Conservation (phyloP, 352 stramenopile genomes). For the Pythium rishiriense region DNA sequence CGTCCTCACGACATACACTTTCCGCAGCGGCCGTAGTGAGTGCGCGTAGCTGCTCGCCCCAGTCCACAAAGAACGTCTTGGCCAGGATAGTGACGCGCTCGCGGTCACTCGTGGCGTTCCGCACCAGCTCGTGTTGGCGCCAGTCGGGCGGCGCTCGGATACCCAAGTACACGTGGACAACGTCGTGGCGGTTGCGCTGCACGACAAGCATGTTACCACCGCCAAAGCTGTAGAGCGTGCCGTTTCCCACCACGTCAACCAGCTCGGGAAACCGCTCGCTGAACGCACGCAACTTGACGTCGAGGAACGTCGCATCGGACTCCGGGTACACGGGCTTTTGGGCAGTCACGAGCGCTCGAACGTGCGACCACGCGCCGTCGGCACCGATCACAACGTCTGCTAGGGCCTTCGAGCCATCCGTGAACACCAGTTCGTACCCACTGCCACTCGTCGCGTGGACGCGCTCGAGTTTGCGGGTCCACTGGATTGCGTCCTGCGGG, state of each 20-base stretch:
- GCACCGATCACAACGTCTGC: slow-evolving; percentile 24
- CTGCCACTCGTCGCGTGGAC: neutral
- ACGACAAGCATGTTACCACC: slow-evolving; percentile 18
- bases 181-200: slow-evolving; percentile 27
- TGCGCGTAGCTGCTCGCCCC: slow-evolving; percentile 6
- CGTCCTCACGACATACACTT: neutral
- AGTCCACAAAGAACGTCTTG: slow-evolving; percentile 4
- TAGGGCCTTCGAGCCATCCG: slow-evolving; percentile 1
- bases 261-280: slow-evolving; percentile 23
- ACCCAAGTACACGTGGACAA: slow-evolving; percentile 26
- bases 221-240: slow-evolving; percentile 20
- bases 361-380: slow-evolving; percentile 25
- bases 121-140: neutral
- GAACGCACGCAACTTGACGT: slow-evolving; percentile 17
- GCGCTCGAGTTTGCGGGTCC: slow-evolving; percentile 21
- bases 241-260: slow-evolving; percentile 22
- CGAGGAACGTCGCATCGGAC: slow-evolving; percentile 17
- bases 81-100: slow-evolving; percentile 7
- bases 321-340: slow-evolving; percentile 9
- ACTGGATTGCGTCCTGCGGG: slow-evolving; percentile 9
- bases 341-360: slow-evolving; percentile 15
- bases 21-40: slow-evolving; percentile 1
- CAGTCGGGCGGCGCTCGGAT: slow-evolving; percentile 12
- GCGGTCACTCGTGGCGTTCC: neutral
- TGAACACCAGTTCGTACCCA: slow-evolving; percentile 12